phyloP scores from a whole-genome alignment of 1,139 yeast genomes.

The Arxiozyma bovina region DNA sequence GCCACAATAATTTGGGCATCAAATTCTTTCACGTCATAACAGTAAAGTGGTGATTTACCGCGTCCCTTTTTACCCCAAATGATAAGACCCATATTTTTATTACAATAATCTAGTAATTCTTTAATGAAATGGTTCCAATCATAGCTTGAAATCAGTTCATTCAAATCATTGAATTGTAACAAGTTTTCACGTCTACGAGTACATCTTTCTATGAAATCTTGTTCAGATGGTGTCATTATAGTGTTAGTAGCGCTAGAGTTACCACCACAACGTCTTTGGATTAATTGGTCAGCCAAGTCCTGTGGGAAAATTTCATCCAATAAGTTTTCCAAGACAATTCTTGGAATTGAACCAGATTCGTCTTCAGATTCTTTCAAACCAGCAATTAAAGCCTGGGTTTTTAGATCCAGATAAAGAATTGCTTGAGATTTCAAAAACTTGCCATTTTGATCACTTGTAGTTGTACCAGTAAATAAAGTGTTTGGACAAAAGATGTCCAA shows the following conservation, averaged over 20 bases:
- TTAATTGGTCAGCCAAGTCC: slow-evolving; percentile 49
- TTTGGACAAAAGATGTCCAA: slow-evolving; percentile 76
- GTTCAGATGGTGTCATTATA: slow-evolving; percentile 26
- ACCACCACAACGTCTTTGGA: slow-evolving; percentile 40
- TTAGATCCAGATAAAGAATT: slow-evolving; percentile 68
- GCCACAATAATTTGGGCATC: slow-evolving; percentile 20
- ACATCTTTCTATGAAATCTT: slow-evolving; percentile 41
- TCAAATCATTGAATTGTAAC: slow-evolving; percentile 40
- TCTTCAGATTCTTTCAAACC: slow-evolving; percentile 66
- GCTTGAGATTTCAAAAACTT: slow-evolving; percentile 76
- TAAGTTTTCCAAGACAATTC: slow-evolving; percentile 49
- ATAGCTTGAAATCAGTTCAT: slow-evolving; percentile 49
- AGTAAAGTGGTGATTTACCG: slow-evolving; percentile 21
- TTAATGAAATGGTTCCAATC: slow-evolving; percentile 68
- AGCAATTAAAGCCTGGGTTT: slow-evolving; percentile 90
- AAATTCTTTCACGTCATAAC: slow-evolving; percentile 19
- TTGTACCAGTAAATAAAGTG: slow-evolving; percentile 27
- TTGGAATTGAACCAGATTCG: slow-evolving; percentile 9
- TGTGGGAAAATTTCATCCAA: slow-evolving; percentile 70
- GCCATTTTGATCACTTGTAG: slow-evolving; percentile 19
- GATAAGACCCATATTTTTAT: slow-evolving; percentile 62
- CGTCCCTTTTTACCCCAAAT: slow-evolving; percentile 61
- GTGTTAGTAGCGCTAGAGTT: slow-evolving; percentile 13
- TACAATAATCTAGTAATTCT: slow-evolving; percentile 69
- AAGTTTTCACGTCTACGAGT: slow-evolving; percentile 57